Base-by-base conservation (phyloP, 371 early-diverging fungal genomes). In the Basidiobolus heterosporus region DNA sequence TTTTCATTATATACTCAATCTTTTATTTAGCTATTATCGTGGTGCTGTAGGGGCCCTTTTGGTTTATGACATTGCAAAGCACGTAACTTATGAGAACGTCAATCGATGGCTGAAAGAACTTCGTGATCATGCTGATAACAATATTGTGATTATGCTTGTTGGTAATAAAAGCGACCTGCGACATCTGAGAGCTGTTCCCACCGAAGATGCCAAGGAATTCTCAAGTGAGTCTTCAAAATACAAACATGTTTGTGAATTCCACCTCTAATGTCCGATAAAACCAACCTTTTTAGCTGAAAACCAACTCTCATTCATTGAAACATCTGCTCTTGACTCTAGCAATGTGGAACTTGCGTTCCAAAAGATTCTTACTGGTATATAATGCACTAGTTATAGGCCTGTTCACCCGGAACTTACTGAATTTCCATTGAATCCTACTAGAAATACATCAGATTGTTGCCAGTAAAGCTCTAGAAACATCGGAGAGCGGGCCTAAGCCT, bases 111-210 rank as follows among this genome's bases (percentile, higher is more conserved):
- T 99, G 43, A 91, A 88, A 66, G 98, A 98, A 63, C 79, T 99
- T 36, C 87, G 93, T 52, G 92, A 98, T 61, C 91, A 97, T 59
- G 96, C 98, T 38, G 93, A 94, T 60, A 76, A 75, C 55, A 91
- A 94, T 70, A 98, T 99, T 67, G 92, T 91, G 30, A 90, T 98
- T 52, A 91, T 97, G 88, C 72, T 99, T 45, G 92, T 99, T 22
- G 99, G 99, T 51, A 99, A 99, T 75, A 99, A 99, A 83, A 86
- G 84, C 54, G 99, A 99, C 84, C 69, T 98, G 70, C 70, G 88
- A 57, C 89, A 91, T 55, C 61, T 96, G 54, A 74, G 98, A 44
- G 92, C 93, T 18, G 98, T 99, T 9, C 83, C 92, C 1, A 91
- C 91, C 2, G 94, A 93, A 19, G 92, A 94, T 57, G 99, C 94